Evolutionary conservation across 176 grass and related monocot genomes (phyloP).

Genomic region (Bonia amplexicaulis): DNA sequence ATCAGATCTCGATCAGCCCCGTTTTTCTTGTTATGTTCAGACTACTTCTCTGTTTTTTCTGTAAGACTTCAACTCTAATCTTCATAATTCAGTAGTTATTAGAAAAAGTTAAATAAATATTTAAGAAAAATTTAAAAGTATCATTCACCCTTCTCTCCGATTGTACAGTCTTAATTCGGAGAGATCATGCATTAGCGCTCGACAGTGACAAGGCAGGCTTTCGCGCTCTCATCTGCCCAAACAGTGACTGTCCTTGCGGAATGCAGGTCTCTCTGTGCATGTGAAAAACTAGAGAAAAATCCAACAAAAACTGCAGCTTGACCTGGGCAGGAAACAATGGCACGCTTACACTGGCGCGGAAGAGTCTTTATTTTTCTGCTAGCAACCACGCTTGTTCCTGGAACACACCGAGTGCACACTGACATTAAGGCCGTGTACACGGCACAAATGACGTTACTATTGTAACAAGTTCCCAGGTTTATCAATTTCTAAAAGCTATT

Average conservation of each 20-base stretch:
- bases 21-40: no score
- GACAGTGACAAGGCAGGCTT: background rate
- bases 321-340: background rate
- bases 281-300: background rate
- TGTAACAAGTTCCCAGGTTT: background rate
- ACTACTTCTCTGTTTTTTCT: no score
- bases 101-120: no score
- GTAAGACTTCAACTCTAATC: no score
- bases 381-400: background rate
- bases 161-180: slow-evolving; percentile 1
- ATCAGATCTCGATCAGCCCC: no score
- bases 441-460: background rate
- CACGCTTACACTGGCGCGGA: background rate
- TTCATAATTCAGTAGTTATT: no score
- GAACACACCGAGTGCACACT: background rate
- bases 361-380: background rate
- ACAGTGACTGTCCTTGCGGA: background rate
- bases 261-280: background rate
- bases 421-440: background rate
- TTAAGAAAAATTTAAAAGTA: no score
- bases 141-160: no score
- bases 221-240: background rate
- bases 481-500: no score
- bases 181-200: background rate
- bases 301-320: background rate